phyloP scores from a whole-genome alignment of 345 rosid genomes.

The Brassica carinata region DNA sequence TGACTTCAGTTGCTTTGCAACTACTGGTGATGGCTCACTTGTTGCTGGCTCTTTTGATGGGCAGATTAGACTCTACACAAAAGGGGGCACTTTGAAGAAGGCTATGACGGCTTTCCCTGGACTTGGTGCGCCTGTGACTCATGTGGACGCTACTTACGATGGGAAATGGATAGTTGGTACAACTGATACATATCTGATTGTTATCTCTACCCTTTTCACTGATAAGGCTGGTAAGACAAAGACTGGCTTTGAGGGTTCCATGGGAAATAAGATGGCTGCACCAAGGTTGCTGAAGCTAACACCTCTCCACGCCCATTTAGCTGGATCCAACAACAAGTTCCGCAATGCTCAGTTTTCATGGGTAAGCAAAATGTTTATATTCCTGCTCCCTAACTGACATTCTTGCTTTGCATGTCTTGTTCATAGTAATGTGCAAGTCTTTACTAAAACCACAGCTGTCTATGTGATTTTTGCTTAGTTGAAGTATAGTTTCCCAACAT shows the following conservation, averaged over 20 bases:
- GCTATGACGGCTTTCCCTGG: slow-evolving; percentile 1
- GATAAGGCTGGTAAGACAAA: background rate
- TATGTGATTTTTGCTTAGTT: background rate
- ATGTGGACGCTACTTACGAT: background rate
- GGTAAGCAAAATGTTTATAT: background rate
- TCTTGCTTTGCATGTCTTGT: background rate
- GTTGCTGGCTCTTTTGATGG: background rate
- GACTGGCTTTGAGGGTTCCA: background rate
- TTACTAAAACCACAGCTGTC: background rate
- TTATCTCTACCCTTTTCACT: background rate
- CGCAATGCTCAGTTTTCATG: background rate
- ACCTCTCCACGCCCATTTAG: slow-evolving; percentile 2
- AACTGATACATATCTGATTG: background rate
- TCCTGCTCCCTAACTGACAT: background rate
- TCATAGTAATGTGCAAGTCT: background rate
- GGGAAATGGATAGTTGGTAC: background rate
- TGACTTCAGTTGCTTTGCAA: background rate
- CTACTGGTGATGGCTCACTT: background rate
- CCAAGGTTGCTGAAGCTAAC: background rate
- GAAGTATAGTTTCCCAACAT: background rate
- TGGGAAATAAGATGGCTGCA: background rate
- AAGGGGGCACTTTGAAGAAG: background rate
- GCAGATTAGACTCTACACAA: background rate
- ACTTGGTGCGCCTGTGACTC: background rate
- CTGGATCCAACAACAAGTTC: background rate